A percentile compares a stretch with the other conserved stretches of the same genome.
phyloP scores from a whole-genome alignment of 2,329 filamentous ascomycete genomes.

The Calonectria pseudoturangicola region DNA sequence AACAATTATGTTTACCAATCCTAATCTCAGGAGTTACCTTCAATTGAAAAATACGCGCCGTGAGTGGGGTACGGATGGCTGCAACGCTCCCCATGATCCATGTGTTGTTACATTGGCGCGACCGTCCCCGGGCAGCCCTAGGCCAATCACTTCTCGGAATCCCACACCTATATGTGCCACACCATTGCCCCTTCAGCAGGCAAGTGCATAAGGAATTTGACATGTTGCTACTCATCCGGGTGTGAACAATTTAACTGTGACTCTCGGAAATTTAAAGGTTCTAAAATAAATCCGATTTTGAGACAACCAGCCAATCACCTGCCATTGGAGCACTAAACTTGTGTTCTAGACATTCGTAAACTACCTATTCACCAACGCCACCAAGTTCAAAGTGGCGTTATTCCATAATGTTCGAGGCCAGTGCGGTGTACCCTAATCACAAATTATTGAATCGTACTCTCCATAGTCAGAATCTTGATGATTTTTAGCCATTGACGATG shows the following conservation, averaged over 20 bases:
- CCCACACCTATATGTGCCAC: not conserved
- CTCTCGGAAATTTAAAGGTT: too few species aligned
- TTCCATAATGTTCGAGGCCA: too few species aligned
- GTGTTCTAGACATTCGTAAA: too few species aligned
- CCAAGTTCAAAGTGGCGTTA: too few species aligned
- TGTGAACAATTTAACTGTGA: not conserved
- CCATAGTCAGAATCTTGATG: too few species aligned
- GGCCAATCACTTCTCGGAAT: not conserved
- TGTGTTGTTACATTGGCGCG: not conserved
- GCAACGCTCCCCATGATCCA: not conserved
- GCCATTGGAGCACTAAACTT: too few species aligned
- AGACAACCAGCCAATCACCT: too few species aligned
- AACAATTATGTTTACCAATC: conserved; percentile 18
- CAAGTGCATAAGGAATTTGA: not conserved
- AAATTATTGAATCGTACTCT: too few species aligned
- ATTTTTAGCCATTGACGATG: too few species aligned
- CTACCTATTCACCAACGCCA: too few species aligned
- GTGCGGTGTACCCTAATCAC: too few species aligned
- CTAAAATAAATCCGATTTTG: too few species aligned
- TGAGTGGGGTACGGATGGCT: not conserved
- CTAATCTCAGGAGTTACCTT: not conserved
- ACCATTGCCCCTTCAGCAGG: not conserved
- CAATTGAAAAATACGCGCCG: not conserved
- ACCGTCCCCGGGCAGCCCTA: not conserved
- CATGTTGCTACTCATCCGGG: not conserved